A percentile compares a stretch with the other conserved stretches of the same genome.
Conservation (phyloP, 495 filamentous ascomycete genomes). For the Aspergillus sclerotioniger region DNA sequence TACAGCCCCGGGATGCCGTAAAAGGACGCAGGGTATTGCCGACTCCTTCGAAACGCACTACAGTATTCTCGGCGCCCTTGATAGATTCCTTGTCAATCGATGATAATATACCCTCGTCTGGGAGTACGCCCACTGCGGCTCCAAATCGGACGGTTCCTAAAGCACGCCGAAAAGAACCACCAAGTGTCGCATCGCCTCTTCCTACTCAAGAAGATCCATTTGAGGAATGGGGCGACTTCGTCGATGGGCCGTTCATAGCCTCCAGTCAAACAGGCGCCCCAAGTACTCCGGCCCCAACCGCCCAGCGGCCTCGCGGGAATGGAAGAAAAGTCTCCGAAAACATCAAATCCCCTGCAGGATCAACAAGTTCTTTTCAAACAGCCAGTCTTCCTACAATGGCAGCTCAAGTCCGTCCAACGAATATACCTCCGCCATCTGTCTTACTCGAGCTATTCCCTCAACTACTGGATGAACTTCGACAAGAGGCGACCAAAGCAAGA, state of each 20-base stretch:
- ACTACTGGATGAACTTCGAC: slow-evolving; percentile 52
- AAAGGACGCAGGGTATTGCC: background rate
- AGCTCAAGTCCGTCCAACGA: slow-evolving; percentile 64
- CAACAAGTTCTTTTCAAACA: background rate
- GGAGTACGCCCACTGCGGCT: slow-evolving; percentile 1
- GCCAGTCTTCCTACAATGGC: background rate
- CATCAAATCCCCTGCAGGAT: slow-evolving; percentile 7
- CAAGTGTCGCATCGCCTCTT: slow-evolving; percentile 34
- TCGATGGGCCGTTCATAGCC: slow-evolving; percentile 28
- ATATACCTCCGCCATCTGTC: slow-evolving; percentile 84
- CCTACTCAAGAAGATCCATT: slow-evolving; percentile 58
- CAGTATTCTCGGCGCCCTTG: background rate
- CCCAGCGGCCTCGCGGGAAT: background rate
- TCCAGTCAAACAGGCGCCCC: slow-evolving; percentile 10
- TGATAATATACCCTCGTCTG: slow-evolving; percentile 15
- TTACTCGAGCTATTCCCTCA: slow-evolving; percentile 72
- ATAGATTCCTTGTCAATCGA: slow-evolving; percentile 28
- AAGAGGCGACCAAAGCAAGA: slow-evolving; percentile 32
- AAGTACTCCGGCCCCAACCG: slow-evolving; percentile 9
- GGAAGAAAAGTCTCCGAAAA: slow-evolving; percentile 1
- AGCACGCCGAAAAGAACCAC: background rate
- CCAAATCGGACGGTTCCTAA: slow-evolving; percentile 4
- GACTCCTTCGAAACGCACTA: background rate
- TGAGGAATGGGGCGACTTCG: slow-evolving; percentile 45
- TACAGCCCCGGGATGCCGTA: background rate